phyloP scores from a whole-genome alignment of 768 basidiomycete species.

The Mycena sanguinolenta region DNA sequence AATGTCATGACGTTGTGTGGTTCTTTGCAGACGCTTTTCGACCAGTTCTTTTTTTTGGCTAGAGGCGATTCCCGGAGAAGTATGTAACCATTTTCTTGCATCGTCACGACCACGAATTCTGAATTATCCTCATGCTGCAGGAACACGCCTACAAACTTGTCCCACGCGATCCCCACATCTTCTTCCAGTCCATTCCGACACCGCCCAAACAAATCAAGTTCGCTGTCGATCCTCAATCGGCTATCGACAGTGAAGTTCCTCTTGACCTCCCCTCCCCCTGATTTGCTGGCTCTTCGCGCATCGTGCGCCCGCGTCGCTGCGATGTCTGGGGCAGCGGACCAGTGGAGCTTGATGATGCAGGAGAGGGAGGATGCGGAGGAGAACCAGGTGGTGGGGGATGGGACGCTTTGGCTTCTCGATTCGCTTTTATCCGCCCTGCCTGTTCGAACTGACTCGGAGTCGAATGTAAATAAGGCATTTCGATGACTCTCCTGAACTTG shows the following conservation, averaged over 20 bases:
- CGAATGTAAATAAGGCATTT: no score
- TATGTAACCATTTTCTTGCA: not conserved
- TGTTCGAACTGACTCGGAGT: not conserved
- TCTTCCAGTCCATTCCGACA: not conserved
- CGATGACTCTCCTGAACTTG: no score
- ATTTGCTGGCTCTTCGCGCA: slow-evolving; percentile 20
- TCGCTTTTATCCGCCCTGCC: slow-evolving; percentile 7
- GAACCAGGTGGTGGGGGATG: not conserved
- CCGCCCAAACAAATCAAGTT: slow-evolving; percentile 7
- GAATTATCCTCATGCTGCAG: not conserved
- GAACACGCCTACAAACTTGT: slow-evolving; percentile 18
- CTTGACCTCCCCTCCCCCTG: not conserved
- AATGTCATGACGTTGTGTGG: slow-evolving; percentile 31
- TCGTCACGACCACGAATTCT: not conserved
- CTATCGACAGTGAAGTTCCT: not conserved
- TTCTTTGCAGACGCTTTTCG: slow-evolving; percentile 11
- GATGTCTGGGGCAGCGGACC: slow-evolving; percentile 20
- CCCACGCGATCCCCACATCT: not conserved
- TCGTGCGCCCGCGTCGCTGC: slow-evolving; percentile 17
- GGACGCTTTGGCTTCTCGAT: slow-evolving; percentile 14
- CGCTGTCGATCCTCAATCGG: not conserved
- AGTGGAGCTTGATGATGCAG: not conserved
- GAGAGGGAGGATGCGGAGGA: slow-evolving; percentile 6
- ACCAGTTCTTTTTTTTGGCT: slow-evolving; percentile 30
- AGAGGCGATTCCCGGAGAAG: slow-evolving; percentile 24